Evolutionary conservation across 768 basidiomycete genomes (phyloP), one percentile per base, ranked within the genome.

Genomic region (Daedaleopsis nitida): DNA sequence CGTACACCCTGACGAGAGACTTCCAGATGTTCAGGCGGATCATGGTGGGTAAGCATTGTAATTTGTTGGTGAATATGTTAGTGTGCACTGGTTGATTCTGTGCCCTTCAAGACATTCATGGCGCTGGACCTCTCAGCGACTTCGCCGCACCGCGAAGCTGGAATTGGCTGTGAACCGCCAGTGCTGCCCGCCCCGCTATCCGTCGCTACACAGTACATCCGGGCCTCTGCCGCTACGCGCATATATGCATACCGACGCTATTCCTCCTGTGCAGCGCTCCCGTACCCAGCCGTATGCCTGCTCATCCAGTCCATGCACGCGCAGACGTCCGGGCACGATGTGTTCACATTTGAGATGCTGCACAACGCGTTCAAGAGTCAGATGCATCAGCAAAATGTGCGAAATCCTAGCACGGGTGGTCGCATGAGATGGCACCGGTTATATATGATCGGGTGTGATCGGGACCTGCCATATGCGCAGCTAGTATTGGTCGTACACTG

Each of bases 291-390:
- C 2, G 73, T 94, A 19, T 94, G 92, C 69, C 80, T 96, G 34
- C 81, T 97, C 45, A 88, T 98, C 60, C 89, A 95, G n/a, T 82
- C 86, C 14, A 81, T 87, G 68, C 96, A 97, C 69, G 80, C 86
- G 5, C 76, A 86, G 24, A 87, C 86, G 11, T 84, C 86, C 7
- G 95, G 95, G 0, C 88, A 94, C 60, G 80, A 89, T 19, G 76
- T 77, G 14, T 87, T 97, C 74, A 98, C 92, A 32, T 96, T 98
- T 69, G 93, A 96, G 68, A 94, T 96, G 87, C 82, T 96, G 10
- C 82, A 89, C 63, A 90, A 92, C 55, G 79, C 81, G 35, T 94
- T 95, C 71, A 84, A 86, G 21, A 83, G 87, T 62, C 89, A 92
- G 73, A 24, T 24, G 47, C 32, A 27, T n/a, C n/a, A n/a, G n/a